A percentile compares a stretch with the other conserved stretches of the same genome.
Conservation (phyloP, 257 asterid genomes). For the Gentiana dahurica region DNA sequence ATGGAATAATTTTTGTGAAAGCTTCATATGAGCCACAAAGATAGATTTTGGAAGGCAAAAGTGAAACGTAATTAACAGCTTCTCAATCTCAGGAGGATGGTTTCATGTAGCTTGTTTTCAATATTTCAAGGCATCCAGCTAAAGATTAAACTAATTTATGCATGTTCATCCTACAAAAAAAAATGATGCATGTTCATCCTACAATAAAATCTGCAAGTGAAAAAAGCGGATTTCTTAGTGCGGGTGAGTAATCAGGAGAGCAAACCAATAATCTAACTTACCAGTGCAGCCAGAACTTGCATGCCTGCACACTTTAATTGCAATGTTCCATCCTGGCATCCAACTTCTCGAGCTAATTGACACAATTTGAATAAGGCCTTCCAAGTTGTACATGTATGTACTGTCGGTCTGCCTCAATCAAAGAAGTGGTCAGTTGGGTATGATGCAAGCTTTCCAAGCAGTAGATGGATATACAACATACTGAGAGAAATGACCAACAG, state of each 20-base stretch:
- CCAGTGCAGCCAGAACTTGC: conserved; percentile 43
- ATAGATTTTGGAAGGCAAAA: too few species aligned
- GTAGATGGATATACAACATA: too few species aligned
- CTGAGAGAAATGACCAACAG: too few species aligned
- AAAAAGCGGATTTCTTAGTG: background rate
- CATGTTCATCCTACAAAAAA: background rate
- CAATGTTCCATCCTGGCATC: conserved; percentile 33
- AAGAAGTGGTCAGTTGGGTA: conserved; percentile 7
- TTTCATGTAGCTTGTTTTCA: too few species aligned
- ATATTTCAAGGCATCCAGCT: too few species aligned
- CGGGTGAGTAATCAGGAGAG: too few species aligned
- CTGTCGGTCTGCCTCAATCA: conserved; percentile 28
- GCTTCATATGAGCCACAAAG: too few species aligned
- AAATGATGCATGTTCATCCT: background rate
- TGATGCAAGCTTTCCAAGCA: too few species aligned
- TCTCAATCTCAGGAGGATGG: too few species aligned
- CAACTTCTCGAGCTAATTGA: conserved; percentile 38
- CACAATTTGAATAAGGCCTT: conserved; percentile 44
- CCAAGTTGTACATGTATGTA: conserved; percentile 44
- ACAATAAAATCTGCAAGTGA: background rate
- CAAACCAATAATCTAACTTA: conserved; percentile 1
- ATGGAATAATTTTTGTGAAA: too few species aligned
- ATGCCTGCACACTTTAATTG: conserved; percentile 31
- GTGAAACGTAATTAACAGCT: too few species aligned
- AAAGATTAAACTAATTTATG: background rate